Evolutionary conservation across 306 rosid species (phyloP).

Genomic region (Prunus mira): DNA sequence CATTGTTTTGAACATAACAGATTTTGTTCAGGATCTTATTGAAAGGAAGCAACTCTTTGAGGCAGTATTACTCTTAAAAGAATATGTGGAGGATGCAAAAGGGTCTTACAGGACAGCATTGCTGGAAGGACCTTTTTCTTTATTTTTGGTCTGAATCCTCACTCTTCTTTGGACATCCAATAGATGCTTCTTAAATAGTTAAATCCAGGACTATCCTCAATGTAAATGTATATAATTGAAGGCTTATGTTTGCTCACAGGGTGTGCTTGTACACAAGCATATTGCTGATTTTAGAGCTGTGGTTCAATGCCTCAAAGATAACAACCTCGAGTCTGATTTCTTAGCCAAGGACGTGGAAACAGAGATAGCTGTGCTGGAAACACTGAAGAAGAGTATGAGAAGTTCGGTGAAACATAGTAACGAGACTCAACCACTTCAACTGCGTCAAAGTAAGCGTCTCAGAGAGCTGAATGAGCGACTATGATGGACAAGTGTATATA

Average conservation of each 20-base stretch:
- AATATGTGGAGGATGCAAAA: slow-evolving; percentile 13
- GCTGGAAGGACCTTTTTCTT: not conserved
- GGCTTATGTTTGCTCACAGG: slow-evolving; percentile 26
- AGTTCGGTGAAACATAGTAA: not conserved
- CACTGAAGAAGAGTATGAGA: slow-evolving; percentile 17
- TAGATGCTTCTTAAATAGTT: not conserved
- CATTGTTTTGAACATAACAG: slow-evolving; percentile 26
- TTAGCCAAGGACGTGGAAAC: slow-evolving; percentile 22
- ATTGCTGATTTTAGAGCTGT: slow-evolving; percentile 20
- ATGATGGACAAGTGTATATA: too few species aligned
- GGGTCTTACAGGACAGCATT: not conserved
- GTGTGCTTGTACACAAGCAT: slow-evolving; percentile 26
- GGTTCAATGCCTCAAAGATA: slow-evolving; percentile 36
- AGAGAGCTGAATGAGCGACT: not conserved
- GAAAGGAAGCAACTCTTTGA: slow-evolving; percentile 32
- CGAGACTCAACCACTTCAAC: not conserved
- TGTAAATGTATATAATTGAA: not conserved
- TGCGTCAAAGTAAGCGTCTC: not conserved
- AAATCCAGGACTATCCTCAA: not conserved
- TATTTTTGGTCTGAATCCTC: not conserved
- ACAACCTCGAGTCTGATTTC: slow-evolving; percentile 31
- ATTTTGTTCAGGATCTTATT: slow-evolving; percentile 40
- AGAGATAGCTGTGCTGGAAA: slow-evolving; percentile 23
- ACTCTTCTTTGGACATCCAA: not conserved
- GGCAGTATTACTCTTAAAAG: slow-evolving; percentile 39